Percentiles rank a stretch among this genome's conserved stretches.
Evolutionary conservation across 106 monocot genomes (phyloP).

Genomic region (Allium sativum): DNA sequence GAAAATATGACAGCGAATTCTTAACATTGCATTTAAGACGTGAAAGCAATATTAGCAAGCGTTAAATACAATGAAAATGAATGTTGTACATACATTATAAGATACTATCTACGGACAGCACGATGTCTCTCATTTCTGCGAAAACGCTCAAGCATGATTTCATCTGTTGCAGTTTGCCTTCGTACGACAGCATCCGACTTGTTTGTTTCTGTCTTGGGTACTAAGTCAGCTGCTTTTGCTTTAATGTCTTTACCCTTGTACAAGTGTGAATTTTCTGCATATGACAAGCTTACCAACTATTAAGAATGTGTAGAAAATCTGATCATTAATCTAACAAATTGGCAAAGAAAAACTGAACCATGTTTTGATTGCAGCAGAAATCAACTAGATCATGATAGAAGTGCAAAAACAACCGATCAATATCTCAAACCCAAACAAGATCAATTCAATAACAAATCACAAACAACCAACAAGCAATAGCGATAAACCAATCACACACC

Average conservation of each 20-base stretch:
- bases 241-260: slow-evolving; percentile 31
- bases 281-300: neutral
- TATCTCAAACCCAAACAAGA: too few relatives aligned
- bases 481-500: too few relatives aligned
- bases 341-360: too few relatives aligned
- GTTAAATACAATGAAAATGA: too few relatives aligned
- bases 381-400: too few relatives aligned
- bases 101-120: slow-evolving; percentile 65
- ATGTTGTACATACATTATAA: neutral
- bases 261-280: slow-evolving; percentile 68
- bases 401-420: too few relatives aligned
- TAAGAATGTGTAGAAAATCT: neutral
- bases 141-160: slow-evolving; percentile 93
- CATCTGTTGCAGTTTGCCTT: slow-evolving; percentile 88
- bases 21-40: neutral
- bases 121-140: slow-evolving; percentile 81
- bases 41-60: neutral
- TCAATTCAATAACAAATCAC: too few relatives aligned
- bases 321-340: too few relatives aligned
- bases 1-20: neutral
- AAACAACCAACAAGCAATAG: too few relatives aligned
- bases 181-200: slow-evolving; percentile 31
- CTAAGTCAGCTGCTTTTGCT: slow-evolving; percentile 14
- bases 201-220: slow-evolving; percentile 31
- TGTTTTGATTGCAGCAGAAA: too few relatives aligned